Evolutionary conservation across 495 filamentous ascomycete genomes (phyloP).

Genomic region (Daldinia grandis): DNA sequence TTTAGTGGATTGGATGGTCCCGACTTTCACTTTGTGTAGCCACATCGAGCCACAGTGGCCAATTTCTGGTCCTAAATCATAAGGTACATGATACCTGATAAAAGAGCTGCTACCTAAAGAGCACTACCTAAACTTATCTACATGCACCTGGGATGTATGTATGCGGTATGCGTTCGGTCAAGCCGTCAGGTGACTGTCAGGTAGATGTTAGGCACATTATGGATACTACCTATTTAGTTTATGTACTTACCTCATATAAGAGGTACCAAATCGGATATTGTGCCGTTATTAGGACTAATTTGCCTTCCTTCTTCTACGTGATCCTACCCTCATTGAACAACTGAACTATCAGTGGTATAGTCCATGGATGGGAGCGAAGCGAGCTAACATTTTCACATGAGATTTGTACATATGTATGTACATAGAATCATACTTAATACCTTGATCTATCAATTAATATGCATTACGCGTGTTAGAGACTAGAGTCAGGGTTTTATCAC

Average conservation of each 20-base stretch:
- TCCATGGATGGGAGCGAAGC: background rate
- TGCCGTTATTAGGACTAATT: background rate
- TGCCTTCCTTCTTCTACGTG: background rate
- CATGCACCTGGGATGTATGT: background rate
- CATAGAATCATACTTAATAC: background rate
- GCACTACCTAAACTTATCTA: too few relatives aligned
- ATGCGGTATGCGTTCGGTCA: background rate
- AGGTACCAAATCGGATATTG: background rate
- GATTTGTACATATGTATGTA: too few relatives aligned
- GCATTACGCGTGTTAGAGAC: background rate
- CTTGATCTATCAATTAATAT: background rate
- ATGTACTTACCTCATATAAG: too few relatives aligned
- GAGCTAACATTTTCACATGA: background rate
- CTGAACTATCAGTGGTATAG: background rate
- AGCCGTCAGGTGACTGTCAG: background rate
- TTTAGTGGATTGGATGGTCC: slow-evolving; percentile 1
- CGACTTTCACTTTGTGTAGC: background rate
- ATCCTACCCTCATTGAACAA: too few relatives aligned
- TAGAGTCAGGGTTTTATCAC: background rate
- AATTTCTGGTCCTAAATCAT: background rate
- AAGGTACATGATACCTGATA: too few relatives aligned
- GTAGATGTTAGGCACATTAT: too few relatives aligned
- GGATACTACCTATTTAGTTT: too few relatives aligned
- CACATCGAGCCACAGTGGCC: slow-evolving; percentile 1
- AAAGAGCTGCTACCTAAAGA: too few relatives aligned